Conservation (phyloP, 1,284 basidiomycete species). For the Malassezia slooffiae region DNA sequence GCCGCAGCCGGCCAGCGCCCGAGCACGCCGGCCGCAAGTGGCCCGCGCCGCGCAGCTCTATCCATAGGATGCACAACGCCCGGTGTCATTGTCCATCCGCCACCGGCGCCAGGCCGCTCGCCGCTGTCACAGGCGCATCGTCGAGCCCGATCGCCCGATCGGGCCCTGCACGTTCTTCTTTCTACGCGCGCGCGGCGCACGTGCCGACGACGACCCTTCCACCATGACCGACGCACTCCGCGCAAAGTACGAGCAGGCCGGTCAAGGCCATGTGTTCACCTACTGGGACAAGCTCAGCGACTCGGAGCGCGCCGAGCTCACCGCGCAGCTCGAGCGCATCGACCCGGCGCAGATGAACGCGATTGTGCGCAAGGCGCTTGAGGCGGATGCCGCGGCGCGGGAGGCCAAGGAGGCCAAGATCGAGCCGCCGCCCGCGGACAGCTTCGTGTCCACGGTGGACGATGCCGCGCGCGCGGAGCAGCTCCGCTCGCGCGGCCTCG, state of each 20-base stretch:
- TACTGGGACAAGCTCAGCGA: conserved; percentile 69
- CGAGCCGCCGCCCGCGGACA: conserved; percentile 26
- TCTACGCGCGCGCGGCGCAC: no score
- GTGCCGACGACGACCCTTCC: no score
- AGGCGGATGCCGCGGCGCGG: conserved; percentile 56
- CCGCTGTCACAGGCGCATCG: no score
- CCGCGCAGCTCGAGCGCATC: conserved; percentile 65
- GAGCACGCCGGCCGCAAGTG: no score
- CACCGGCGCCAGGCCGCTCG: no score
- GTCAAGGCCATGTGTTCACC: conserved; percentile 75
- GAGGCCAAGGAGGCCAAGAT: conserved; percentile 46
- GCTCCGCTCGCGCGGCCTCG: conserved; percentile 58
- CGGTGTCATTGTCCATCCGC: no score
- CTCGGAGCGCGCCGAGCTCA: conserved; percentile 58
- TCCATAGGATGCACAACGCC: no score
- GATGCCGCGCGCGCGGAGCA: conserved; percentile 49
- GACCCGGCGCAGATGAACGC: conserved; percentile 84
- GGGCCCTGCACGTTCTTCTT: no score
- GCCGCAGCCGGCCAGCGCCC: no score
- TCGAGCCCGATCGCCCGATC: no score
- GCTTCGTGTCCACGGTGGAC: conserved; percentile 25
- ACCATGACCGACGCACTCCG: conserved; percentile 16
- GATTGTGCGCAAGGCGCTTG: conserved; percentile 67
- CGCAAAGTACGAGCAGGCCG: conserved; percentile 54
- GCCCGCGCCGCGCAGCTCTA: no score